These are phyloP conservation scores for Aspergillus hortae DNA, from an alignment of 2,329 filamentous ascomycete species.

Conservation along the genomic window DNA sequence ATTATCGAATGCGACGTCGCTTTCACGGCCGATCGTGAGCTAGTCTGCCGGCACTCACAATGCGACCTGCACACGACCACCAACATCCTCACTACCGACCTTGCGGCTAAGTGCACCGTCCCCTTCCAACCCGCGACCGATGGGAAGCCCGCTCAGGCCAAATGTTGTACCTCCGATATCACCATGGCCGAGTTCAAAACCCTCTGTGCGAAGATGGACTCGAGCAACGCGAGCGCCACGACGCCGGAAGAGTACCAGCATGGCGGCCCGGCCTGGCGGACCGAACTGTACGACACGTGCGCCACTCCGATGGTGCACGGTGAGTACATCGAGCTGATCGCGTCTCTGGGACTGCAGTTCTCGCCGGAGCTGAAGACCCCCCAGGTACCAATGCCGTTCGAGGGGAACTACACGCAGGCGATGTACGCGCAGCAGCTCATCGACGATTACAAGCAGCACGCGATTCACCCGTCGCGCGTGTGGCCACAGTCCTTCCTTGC, in stretches of 20 bases:
- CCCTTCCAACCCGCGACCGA: slow-evolving; percentile 15
- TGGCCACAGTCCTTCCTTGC: slow-evolving; percentile 19
- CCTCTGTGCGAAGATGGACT: slow-evolving; percentile 20
- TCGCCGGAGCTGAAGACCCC: slow-evolving; percentile 17
- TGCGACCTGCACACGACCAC: slow-evolving; percentile 20
- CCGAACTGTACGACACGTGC: slow-evolving; percentile 14
- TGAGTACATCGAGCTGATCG: slow-evolving; percentile 15
- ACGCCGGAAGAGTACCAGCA: slow-evolving; percentile 18
- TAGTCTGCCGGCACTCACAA: slow-evolving; percentile 20
- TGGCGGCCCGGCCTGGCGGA: slow-evolving; percentile 15
- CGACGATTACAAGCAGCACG: slow-evolving; percentile 16
- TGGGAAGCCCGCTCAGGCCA: slow-evolving; percentile 7
- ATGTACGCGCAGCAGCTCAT: slow-evolving; percentile 19
- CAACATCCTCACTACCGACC: slow-evolving; percentile 17
- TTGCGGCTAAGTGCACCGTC: slow-evolving; percentile 15
- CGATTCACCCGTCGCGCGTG: slow-evolving; percentile 15
- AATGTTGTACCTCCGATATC: slow-evolving; percentile 19
- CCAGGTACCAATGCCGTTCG: slow-evolving; percentile 14
- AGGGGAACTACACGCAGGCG: slow-evolving; percentile 16
- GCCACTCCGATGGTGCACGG: slow-evolving; percentile 15
- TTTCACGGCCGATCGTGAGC: slow-evolving; percentile 15
- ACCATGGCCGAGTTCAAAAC: slow-evolving; percentile 17
- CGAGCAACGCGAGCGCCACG: slow-evolving; percentile 13
- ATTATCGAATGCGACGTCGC: slow-evolving; percentile 19
- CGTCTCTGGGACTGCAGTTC: slow-evolving; percentile 16